Base-by-base conservation (phyloP, 2,329 filamentous ascomycete genomes). In the Colletotrichum graminicola region DNA sequence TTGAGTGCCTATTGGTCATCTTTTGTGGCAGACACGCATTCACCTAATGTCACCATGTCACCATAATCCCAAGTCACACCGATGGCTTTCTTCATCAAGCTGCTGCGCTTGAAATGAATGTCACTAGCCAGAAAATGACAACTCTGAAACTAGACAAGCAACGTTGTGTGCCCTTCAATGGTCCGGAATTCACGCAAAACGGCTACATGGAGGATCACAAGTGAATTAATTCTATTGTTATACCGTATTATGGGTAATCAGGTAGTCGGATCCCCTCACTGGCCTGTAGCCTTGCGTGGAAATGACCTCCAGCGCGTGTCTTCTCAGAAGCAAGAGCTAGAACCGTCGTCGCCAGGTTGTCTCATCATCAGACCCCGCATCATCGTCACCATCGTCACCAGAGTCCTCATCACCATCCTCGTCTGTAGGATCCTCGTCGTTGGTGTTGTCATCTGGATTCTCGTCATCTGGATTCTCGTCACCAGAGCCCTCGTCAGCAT, bases 391-490 rank as follows among this genome's bases (percentile, higher is more conserved):
- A 39, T 41, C 36, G 32, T 21, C 21, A 5, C 36, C 54, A 39
- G n/a, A n/a, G n/a, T 41, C 36, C 55, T 57, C 55, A 12, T 57
- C 21, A n/a, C 36, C 54, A 39, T 41, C 36, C 55, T 57, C 55
- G n/a, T 57, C 21, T 6, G 43, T 45, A n/a, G 43, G 21, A n/a
- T 10, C n/a, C n/a, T 57, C 34, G 3, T 57, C n/a, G 4, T 18
- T 26, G 16, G 12, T 10, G 5, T n/a, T n/a, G 7, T 41, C 55
- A 12, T 39, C n/a, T n/a, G n/a, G n/a, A n/a, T n/a, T n/a, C n/a
- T n/a, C n/a, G n/a, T n/a, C 21, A 4, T 39, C 21, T n/a, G 32
- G 11, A 5, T 39, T 14, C 21, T 56, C 54, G 11, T 56, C 34
- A n/a, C 6, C 8, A n/a, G 43, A 45, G 7, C 11, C 21, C 3